Percentiles rank a stretch among this genome's conserved stretches.
Conservation (phyloP, 768 basidiomycete species). For the Russula vinacea region DNA sequence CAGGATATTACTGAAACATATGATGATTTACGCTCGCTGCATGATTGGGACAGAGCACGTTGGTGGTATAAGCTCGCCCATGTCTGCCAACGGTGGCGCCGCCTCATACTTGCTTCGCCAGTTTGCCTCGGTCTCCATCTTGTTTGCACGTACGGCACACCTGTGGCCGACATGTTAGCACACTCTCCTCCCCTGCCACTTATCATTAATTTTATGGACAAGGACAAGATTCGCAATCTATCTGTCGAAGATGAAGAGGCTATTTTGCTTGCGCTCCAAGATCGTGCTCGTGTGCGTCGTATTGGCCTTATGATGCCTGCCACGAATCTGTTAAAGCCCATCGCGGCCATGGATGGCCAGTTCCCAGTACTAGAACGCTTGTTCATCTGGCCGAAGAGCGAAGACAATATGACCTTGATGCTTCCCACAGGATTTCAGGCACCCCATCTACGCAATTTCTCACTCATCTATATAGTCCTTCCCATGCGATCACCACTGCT, state of each 20-base stretch:
- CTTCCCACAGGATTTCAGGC: neutral
- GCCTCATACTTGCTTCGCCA: neutral
- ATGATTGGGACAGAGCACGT: neutral
- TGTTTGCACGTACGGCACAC: neutral
- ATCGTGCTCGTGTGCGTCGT: neutral
- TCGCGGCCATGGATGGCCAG: neutral
- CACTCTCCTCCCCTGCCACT: constrained; percentile 1
- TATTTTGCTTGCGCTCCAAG: neutral
- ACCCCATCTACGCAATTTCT: neutral
- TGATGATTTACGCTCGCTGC: neutral
- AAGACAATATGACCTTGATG: neutral
- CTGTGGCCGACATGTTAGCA: neutral
- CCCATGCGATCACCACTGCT: neutral
- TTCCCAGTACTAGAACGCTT: neutral
- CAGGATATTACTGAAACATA: neutral
- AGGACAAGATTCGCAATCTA: neutral
- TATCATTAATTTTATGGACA: neutral
- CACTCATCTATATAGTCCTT: neutral
- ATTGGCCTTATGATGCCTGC: neutral
- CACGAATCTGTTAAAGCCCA: neutral
- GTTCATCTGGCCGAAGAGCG: neutral
- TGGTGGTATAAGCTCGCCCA: constrained; percentile 2
- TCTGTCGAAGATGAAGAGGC: neutral
- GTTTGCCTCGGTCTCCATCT: neutral
- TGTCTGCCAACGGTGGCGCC: constrained; percentile 3